Conservation (phyloP, 352 stramenopile genomes). For the Phytophthora tentaculata region DNA sequence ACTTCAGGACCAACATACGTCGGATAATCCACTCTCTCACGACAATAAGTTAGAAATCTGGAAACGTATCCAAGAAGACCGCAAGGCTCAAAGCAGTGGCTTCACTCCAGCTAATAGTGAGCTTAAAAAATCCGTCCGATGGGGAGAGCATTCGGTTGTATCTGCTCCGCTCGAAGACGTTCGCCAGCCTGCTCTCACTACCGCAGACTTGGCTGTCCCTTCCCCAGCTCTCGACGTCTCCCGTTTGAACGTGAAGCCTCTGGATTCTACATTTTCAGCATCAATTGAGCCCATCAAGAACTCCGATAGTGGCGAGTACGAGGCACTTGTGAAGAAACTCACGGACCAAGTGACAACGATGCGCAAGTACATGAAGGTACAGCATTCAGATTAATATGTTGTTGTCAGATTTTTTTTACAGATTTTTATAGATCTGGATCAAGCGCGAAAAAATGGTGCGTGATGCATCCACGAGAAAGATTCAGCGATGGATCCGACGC, state of each 20-base stretch:
- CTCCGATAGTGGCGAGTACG: conserved; percentile 11
- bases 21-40: conserved; percentile 43
- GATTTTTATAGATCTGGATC: conserved; percentile 53
- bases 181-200: conserved; percentile 25
- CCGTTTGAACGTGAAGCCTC: conserved; percentile 18
- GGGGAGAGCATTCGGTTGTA: conserved; percentile 10
- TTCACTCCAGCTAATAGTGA: conserved; percentile 4
- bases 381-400: neutral
- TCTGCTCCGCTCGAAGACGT: neutral
- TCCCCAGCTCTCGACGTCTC: conserved; percentile 10
- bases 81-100: conserved; percentile 30
- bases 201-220: conserved; percentile 14
- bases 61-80: conserved; percentile 65
- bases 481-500: conserved; percentile 49
- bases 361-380: conserved; percentile 79
- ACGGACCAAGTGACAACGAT: conserved; percentile 59
- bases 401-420: neutral
- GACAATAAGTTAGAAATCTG: conserved; percentile 69
- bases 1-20: neutral
- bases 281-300: conserved; percentile 5
- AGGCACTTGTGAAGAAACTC: conserved; percentile 34
- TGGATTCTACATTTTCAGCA: neutral
- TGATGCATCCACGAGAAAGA: conserved; percentile 45
- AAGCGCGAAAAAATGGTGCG: conserved; percentile 71
- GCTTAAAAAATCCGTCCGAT: conserved; percentile 15